Percentiles rank a stretch among this genome's conserved stretches.
phyloP scores from a whole-genome alignment of 2,329 filamentous ascomycete species.

The Lasiodiplodia sp. region DNA sequence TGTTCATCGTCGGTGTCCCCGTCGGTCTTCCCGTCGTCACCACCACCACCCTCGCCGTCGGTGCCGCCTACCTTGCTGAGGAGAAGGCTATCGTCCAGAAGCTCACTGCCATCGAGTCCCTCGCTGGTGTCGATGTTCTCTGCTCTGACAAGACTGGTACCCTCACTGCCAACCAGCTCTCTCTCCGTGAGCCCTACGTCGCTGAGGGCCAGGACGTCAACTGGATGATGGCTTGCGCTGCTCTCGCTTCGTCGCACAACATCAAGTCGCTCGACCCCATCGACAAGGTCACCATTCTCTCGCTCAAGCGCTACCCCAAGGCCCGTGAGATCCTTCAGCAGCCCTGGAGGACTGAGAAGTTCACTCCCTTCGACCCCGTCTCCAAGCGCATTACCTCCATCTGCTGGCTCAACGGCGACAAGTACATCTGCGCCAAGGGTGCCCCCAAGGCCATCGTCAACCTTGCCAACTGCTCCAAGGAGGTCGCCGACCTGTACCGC shows the following conservation, averaged over 20 bases:
- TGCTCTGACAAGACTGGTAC: slow-evolving; percentile 86
- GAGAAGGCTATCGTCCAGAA: slow-evolving; percentile 83
- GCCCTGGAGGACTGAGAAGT: slow-evolving; percentile 80
- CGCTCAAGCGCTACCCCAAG: slow-evolving; percentile 78
- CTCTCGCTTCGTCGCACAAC: slow-evolving; percentile 79
- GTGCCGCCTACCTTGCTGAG: slow-evolving; percentile 78
- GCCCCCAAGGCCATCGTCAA: slow-evolving; percentile 77
- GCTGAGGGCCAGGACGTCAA: slow-evolving; percentile 79
- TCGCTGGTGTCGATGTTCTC: slow-evolving; percentile 76
- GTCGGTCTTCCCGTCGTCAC: slow-evolving; percentile 82
- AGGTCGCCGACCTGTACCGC: slow-evolving; percentile 71
- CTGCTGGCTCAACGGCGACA: slow-evolving; percentile 72
- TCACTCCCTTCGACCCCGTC: slow-evolving; percentile 79
- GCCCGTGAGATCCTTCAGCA: slow-evolving; percentile 76
- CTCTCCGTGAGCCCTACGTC: slow-evolving; percentile 78
- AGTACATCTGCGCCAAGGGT: slow-evolving; percentile 78
- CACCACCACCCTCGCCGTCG: slow-evolving; percentile 78
- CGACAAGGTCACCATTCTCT: slow-evolving; percentile 80
- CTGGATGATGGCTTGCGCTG: slow-evolving; percentile 85
- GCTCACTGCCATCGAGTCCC: slow-evolving; percentile 78
- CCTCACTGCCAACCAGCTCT: slow-evolving; percentile 76
- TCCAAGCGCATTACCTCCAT: slow-evolving; percentile 79
- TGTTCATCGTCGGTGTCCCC: slow-evolving; percentile 79
- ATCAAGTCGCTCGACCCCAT: slow-evolving; percentile 80
- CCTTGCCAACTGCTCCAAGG: slow-evolving; percentile 71